Evolutionary conservation across 2,329 filamentous ascomycete genomes (phyloP).

Genomic region (Myotisia sp.): DNA sequence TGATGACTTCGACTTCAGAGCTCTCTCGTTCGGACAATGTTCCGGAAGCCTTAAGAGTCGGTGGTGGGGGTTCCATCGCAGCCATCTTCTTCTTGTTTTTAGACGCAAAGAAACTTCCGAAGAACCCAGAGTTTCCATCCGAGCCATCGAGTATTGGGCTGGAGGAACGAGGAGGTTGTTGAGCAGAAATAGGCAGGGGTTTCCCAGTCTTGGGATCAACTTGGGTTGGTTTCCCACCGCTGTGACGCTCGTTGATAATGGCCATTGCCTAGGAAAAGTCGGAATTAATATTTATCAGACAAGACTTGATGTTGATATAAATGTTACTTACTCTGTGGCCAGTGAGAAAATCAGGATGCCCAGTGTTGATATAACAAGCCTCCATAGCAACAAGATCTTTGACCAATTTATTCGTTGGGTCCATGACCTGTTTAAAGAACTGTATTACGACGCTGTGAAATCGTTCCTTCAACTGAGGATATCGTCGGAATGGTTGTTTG

Average conservation of each 20-base stretch:
- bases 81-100: slow-evolving; percentile 99
- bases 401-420: slow-evolving; percentile 94
- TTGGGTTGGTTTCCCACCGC: slow-evolving; percentile 68
- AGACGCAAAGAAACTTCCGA: slow-evolving; percentile 93
- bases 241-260: slow-evolving; percentile 87
- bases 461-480: slow-evolving; percentile 92
- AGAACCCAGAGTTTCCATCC: slow-evolving; percentile 63
- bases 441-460: slow-evolving; percentile 80
- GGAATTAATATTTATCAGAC: background rate
- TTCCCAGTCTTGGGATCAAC: slow-evolving; percentile 98
- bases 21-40: slow-evolving; percentile 86
- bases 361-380: slow-evolving; percentile 93
- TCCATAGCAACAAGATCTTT: slow-evolving; percentile 90
- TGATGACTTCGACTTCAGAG: slow-evolving; percentile 96
- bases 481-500: slow-evolving; percentile 82
- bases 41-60: slow-evolving; percentile 85
- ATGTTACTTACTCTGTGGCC: slow-evolving; percentile 64
- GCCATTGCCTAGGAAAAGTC: slow-evolving; percentile 59
- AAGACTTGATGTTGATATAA: background rate
- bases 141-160: slow-evolving; percentile 58
- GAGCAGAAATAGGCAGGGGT: slow-evolving; percentile 54
- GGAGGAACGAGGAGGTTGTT: slow-evolving; percentile 52
- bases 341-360: slow-evolving; percentile 93
- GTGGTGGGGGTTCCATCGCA: slow-evolving; percentile 93
- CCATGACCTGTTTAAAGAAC: slow-evolving; percentile 98